Evolutionary conservation across 2,329 filamentous ascomycete species (phyloP).

Genomic region (Furcasterigmium furcatum): DNA sequence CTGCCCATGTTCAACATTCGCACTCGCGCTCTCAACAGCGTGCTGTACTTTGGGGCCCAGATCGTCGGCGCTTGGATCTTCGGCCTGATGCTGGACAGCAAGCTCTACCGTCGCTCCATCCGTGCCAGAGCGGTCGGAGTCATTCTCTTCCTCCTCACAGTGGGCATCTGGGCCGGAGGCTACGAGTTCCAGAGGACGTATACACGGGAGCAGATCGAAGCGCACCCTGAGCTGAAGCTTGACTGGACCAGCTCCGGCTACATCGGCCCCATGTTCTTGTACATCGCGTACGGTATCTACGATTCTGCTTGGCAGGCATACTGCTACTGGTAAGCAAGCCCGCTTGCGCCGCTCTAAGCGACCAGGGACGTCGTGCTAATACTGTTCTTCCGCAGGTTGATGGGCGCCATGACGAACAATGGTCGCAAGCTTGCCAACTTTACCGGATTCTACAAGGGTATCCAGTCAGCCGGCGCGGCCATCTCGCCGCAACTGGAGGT

Average conservation of each 20-base stretch:
- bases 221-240: no score
- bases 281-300: slow-evolving; percentile 68
- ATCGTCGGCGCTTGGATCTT: slow-evolving; percentile 50
- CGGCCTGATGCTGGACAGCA: slow-evolving; percentile 40
- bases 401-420: no score
- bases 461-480: no score
- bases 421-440: no score
- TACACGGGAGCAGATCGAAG: no score
- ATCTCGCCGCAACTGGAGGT: no score
- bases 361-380: no score
- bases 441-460: no score
- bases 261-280: slow-evolving; percentile 63
- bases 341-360: no score
- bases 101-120: slow-evolving; percentile 34
- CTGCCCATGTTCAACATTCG: slow-evolving; percentile 51
- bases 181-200: slow-evolving; percentile 67
- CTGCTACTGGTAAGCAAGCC: no score
- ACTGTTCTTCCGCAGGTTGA: no score
- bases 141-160: slow-evolving; percentile 42
- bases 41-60: slow-evolving; percentile 54
- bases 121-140: slow-evolving; percentile 44
- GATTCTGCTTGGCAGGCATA: no score
- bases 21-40: slow-evolving; percentile 49
- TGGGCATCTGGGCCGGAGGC: slow-evolving; percentile 58
- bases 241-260: slow-evolving; percentile 47